Base-by-base conservation (phyloP, 495 filamentous ascomycete genomes). In the Aspergillus avenaceus region DNA sequence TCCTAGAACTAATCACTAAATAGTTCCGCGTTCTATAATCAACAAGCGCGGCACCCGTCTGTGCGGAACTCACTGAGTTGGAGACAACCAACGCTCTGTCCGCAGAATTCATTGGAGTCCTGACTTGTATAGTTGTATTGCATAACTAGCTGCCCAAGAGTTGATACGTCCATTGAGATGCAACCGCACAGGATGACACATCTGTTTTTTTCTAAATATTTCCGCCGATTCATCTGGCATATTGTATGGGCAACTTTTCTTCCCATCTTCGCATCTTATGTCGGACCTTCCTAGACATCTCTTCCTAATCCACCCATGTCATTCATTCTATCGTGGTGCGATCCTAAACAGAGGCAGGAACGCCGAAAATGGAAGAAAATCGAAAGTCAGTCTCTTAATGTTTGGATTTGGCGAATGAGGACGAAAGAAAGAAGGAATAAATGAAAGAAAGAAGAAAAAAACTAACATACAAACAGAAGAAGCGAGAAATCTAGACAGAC, bases 401-500 rank as follows among this genome's bases (percentile, higher is more conserved):
- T n/a, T n/a, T n/a, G n/a, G n/a, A n/a, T n/a, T 52, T 51, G 28
- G 21, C 9, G 21, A 27, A 19, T 45, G 9, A 43, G 24, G 7
- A 49, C 38, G 23, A 49, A 36, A 21, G 50, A 55, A 25, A 50
- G 50, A 23, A 46, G 23, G 26, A 25, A 49, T 26, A 28, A 47
- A 52, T 50, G 54, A 50, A 52, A 46, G 26, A 41, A 58, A 28
- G 58, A 60, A 25, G 61, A 64, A 54, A 55, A 59, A 59, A 22
- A 12, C 50, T 45, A 7, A n/a, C 9, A 14, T 31, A 9, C 31
- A 0, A 29, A 47, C 40, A 66, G 63, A 67, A 19, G 44, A 60
- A 37, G 64, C 59, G 9, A 43, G 58, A 14, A 29, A 62, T 27
- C 51, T 69, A 27, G 61, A 71, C 46, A 41, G 61, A n/a, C 54